Evolutionary conservation across 495 filamentous ascomycete species (phyloP).

Genomic region (Antarctomyces pellizariae): DNA sequence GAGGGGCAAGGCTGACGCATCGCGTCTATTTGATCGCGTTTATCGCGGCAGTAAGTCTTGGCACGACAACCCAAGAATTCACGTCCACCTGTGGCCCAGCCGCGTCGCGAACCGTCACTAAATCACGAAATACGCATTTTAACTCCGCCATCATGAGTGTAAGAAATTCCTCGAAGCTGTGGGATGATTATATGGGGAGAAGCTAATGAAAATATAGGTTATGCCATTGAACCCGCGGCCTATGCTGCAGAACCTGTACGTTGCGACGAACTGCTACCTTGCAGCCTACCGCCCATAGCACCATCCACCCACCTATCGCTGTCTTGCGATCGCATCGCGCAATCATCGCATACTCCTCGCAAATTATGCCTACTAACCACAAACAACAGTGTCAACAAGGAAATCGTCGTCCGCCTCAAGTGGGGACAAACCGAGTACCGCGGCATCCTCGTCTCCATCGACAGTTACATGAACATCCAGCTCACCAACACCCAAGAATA

Average conservation of each 20-base stretch:
- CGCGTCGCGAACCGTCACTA: too few species aligned
- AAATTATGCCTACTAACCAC: too few species aligned
- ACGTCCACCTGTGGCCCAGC: too few species aligned
- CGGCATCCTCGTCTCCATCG: conserved; percentile 71
- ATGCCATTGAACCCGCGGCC: conserved; percentile 80
- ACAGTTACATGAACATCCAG: conserved; percentile 98
- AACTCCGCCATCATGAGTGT: conserved; percentile 10
- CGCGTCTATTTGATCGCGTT: too few species aligned
- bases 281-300: conserved; percentile 1
- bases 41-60: too few species aligned
- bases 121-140: too few species aligned
- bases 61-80: too few species aligned
- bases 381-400: conserved; percentile 69
- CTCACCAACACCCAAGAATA: conserved; percentile 74
- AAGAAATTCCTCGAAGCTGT: conserved; percentile 1
- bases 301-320: background rate
- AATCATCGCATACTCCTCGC: conserved; percentile 1
- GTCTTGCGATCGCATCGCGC: background rate
- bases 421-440: conserved; percentile 97
- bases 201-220: conserved; percentile 24
- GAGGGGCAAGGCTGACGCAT: too few species aligned
- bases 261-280: conserved; percentile 6
- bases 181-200: background rate
- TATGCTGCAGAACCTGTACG: conserved; percentile 69
- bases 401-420: conserved; percentile 80